phyloP scores from a whole-genome alignment of 2,329 filamentous ascomycete species.

The Macroventuria anomochaeta region DNA sequence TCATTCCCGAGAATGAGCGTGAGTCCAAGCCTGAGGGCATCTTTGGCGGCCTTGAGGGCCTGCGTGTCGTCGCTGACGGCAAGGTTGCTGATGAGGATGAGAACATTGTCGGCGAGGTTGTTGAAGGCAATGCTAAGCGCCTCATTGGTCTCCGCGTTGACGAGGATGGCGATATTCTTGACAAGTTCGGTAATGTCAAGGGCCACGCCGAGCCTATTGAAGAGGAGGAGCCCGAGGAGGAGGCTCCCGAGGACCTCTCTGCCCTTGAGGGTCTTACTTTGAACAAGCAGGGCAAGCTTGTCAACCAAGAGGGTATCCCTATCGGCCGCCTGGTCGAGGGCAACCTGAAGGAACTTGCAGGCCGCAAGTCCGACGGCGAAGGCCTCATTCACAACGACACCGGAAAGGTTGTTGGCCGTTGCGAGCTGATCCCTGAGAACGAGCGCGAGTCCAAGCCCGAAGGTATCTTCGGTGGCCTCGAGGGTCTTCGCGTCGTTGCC shows the following conservation, averaged over 20 bases:
- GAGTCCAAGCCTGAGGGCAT: slow-evolving; percentile 58
- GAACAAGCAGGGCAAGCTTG: slow-evolving; percentile 60
- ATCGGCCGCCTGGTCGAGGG: slow-evolving; percentile 72
- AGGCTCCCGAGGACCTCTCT: slow-evolving; percentile 53
- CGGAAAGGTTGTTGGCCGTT: slow-evolving; percentile 71
- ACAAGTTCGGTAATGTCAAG: slow-evolving; percentile 67
- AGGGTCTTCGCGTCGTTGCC: slow-evolving; percentile 56
- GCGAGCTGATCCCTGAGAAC: slow-evolving; percentile 71
- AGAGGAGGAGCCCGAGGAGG: slow-evolving; percentile 53
- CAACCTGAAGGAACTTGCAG: slow-evolving; percentile 66
- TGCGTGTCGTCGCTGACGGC: slow-evolving; percentile 57
- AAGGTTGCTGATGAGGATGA: slow-evolving; percentile 59
- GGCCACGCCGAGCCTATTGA: slow-evolving; percentile 64
- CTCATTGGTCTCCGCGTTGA: slow-evolving; percentile 66
- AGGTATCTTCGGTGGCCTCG: slow-evolving; percentile 58
- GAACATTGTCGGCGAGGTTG: slow-evolving; percentile 60
- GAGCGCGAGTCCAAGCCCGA: slow-evolving; percentile 63
- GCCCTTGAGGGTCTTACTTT: slow-evolving; percentile 54
- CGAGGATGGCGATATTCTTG: slow-evolving; percentile 67
- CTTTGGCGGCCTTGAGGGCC: slow-evolving; percentile 58
- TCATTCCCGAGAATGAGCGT: slow-evolving; percentile 70
- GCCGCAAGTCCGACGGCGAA: slow-evolving; percentile 73
- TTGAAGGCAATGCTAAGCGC: slow-evolving; percentile 66
- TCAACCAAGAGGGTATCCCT: slow-evolving; percentile 57
- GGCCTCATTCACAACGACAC: slow-evolving; percentile 75